phyloP scores from a whole-genome alignment of 2,329 filamentous ascomycete species.

The Monosporascus sp. region DNA sequence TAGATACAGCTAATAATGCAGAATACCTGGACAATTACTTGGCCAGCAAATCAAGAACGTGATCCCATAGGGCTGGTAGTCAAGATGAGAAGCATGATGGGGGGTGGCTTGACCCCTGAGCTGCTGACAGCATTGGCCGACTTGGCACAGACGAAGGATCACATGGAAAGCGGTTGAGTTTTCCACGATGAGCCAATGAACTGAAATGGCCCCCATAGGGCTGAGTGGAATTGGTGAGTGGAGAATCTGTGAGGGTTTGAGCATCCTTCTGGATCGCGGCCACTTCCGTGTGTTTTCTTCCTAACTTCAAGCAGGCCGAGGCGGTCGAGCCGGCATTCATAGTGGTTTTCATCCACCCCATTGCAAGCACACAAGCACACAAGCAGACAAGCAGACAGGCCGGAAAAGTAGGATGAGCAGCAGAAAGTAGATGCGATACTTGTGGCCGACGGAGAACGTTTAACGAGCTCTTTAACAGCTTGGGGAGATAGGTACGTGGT shows the following conservation, averaged over 20 bases:
- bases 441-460: too few species aligned
- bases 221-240: neutral
- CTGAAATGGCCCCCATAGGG: neutral
- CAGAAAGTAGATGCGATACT: too few species aligned
- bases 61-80: neutral
- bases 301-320: too few species aligned
- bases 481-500: too few species aligned
- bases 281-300: neutral
- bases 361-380: too few species aligned
- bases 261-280: neutral
- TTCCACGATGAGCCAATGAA: neutral
- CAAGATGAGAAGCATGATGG: neutral
- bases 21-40: neutral
- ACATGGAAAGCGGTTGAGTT: neutral
- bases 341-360: too few species aligned
- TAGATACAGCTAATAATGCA: neutral
- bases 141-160: neutral
- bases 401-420: too few species aligned
- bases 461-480: too few species aligned
- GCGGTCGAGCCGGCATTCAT: too few species aligned
- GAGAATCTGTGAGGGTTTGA: neutral
- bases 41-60: neutral
- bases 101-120: neutral
- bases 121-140: neutral
- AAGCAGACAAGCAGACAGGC: too few species aligned